Evolutionary conservation across 192 early-diverging fungal species (phyloP).

Genomic region (Endogone sp.): DNA sequence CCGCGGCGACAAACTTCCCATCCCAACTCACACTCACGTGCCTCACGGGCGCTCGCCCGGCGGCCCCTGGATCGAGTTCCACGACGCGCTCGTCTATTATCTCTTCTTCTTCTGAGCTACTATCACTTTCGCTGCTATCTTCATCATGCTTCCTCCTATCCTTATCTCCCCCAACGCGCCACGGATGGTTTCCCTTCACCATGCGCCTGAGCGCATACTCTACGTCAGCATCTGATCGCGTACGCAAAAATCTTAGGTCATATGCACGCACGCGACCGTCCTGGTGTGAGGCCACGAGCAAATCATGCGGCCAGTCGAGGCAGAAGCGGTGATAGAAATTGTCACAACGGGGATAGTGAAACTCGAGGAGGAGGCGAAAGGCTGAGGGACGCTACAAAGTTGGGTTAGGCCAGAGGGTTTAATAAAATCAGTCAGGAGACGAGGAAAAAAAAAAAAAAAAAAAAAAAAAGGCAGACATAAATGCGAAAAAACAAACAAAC

Average conservation of each 20-base stretch:
- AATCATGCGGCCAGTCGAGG: too few relatives aligned
- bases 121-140: conserved; percentile 20
- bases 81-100: conserved; percentile 28
- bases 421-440: too few relatives aligned
- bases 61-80: conserved; percentile 17
- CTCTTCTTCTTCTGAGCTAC: conserved; percentile 21
- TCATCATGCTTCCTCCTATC: conserved; percentile 20
- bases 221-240: conserved; percentile 17
- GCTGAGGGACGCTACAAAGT: too few relatives aligned
- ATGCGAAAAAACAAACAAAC: too few relatives aligned
- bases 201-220: conserved; percentile 19
- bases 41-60: conserved; percentile 23
- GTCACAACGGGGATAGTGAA: too few relatives aligned
- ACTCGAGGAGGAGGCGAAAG: too few relatives aligned
- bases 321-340: too few relatives aligned
- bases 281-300: conserved; percentile 6
- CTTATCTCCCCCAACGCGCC: neutral
- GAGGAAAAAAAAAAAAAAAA: too few relatives aligned
- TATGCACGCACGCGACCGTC: conserved; percentile 3
- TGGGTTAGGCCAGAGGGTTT: too few relatives aligned
- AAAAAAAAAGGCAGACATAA: too few relatives aligned
- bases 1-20: conserved; percentile 23
- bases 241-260: neutral
- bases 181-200: conserved; percentile 6
- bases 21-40: conserved; percentile 24